Evolutionary conservation across 495 filamentous ascomycete species (phyloP), one percentile per base, ranked within the genome.

Genomic region (Cetradonia linearis): DNA sequence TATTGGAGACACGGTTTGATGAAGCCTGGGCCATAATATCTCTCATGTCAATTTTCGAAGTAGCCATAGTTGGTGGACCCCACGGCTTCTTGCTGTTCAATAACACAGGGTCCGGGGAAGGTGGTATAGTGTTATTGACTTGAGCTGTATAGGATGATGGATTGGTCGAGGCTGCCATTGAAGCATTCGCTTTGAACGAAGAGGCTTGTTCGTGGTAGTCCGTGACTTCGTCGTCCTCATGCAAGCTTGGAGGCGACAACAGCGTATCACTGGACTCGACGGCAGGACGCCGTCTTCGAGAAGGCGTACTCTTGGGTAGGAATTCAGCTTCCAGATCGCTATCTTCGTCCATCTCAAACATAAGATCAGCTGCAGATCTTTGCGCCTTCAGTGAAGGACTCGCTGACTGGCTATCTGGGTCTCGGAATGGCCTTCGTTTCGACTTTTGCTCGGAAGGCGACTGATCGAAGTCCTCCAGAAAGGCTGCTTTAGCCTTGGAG

Each of bases 331-430:
- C 58, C 10, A 25, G 14, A 14, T 60, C 60, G 47, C 71, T 76
- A 44, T 89, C 90, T n/a, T 92, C 89, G 59, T 95, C 91, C 89
- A 95, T 95, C 61, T 90, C 84, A 67, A 95, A 96, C 75, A 96
- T 93, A 40, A 96, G 75, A 63, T 96, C 90, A n/a, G 75, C 73
- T 2, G 76, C 71, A 0, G 86, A 89, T 25, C 76, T 77, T 62
- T 81, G 87, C 0, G 83, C 75, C 58, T 78, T 80, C n/a, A 92
- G 74, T 37, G 77, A 70, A 3, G 86, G 86, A 57, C 81, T 82
- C 37, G 58, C 66, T 16, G 63, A 74, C 2, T 73, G 71, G 54
- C 75, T 72, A 53, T 76, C 77, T 23, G 69, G 68, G 54, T 76
- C 75, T 47, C 65, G 70, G 46, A 78, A 78, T 6, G 77, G 69